Conservation (phyloP, 2,329 filamentous ascomycete genomes). For the Beauveria brongniartii region DNA sequence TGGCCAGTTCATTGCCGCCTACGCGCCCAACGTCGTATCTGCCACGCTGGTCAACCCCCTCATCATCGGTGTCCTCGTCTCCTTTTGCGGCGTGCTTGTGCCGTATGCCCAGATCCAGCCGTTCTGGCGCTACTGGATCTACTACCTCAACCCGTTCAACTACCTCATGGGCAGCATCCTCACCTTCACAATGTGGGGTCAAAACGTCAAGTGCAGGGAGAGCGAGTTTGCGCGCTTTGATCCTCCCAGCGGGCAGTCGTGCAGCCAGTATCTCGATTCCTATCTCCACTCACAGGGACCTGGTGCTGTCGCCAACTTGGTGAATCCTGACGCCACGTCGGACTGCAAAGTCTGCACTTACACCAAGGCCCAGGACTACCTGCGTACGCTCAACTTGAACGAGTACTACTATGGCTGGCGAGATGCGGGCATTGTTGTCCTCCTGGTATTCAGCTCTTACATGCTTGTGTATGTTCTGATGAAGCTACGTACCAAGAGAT, state of each 20-base stretch:
- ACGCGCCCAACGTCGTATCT: slow-evolving; percentile 53
- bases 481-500: slow-evolving; percentile 40
- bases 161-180: slow-evolving; percentile 51
- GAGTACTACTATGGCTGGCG: slow-evolving; percentile 60
- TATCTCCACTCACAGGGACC: slow-evolving; percentile 38
- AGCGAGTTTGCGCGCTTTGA: slow-evolving; percentile 44
- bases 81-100: slow-evolving; percentile 69
- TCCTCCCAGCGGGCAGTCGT: slow-evolving; percentile 44
- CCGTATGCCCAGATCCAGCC: slow-evolving; percentile 52
- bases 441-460: slow-evolving; percentile 49
- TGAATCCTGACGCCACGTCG: slow-evolving; percentile 50
- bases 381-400: slow-evolving; percentile 49
- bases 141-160: slow-evolving; percentile 54
- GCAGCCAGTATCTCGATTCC: slow-evolving; percentile 45
- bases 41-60: slow-evolving; percentile 50
- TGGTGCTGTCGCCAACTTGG: slow-evolving; percentile 41
- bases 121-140: slow-evolving; percentile 64
- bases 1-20: slow-evolving; percentile 56
- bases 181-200: slow-evolving; percentile 41
- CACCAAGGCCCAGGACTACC: slow-evolving; percentile 48
- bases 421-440: slow-evolving; percentile 50
- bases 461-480: slow-evolving; percentile 35
- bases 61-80: slow-evolving; percentile 49
- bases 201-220: slow-evolving; percentile 36
- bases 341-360: slow-evolving; percentile 57